These are phyloP conservation scores for Entomophthora muscae DNA, from an alignment of 371 early-diverging fungal species.

Conservation along the genomic window DNA sequence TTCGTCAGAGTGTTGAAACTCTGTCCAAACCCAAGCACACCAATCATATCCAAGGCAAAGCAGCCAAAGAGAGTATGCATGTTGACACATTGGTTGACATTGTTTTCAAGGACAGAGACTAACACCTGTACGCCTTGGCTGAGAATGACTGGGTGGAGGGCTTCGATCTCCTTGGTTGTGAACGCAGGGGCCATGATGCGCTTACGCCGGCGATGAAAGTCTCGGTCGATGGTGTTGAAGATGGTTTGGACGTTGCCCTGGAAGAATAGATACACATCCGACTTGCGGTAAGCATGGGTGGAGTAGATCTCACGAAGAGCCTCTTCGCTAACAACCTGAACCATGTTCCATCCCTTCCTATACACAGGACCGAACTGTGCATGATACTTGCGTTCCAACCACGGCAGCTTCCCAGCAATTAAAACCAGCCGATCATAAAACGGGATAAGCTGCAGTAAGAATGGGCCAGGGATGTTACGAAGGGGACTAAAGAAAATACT, in stretches of 20 bases:
- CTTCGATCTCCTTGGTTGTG: background rate
- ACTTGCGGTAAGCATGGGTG: background rate
- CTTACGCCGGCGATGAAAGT: background rate
- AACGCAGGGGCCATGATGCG: background rate
- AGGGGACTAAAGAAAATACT: background rate
- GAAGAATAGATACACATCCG: background rate
- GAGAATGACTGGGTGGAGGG: too few relatives aligned
- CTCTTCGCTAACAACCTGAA: background rate
- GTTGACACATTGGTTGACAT: too few relatives aligned
- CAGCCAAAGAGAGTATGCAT: too few relatives aligned
- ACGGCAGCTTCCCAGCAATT: background rate
- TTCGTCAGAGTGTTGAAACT: too few relatives aligned
- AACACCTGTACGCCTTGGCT: too few relatives aligned
- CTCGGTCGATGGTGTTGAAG: background rate
- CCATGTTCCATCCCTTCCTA: background rate
- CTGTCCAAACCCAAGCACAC: too few relatives aligned
- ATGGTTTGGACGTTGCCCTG: background rate
- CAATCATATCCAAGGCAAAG: too few relatives aligned
- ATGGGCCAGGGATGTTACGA: background rate
- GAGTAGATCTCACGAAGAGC: background rate
- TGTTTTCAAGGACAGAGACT: too few relatives aligned
- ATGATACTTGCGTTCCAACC: background rate
- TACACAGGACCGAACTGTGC: background rate
- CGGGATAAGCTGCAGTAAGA: background rate
- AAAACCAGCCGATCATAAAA: background rate